Evolutionary conservation across 345 rosid genomes (phyloP), one percentile per base, ranked within the genome.

Genomic region (Brassica carinata): DNA sequence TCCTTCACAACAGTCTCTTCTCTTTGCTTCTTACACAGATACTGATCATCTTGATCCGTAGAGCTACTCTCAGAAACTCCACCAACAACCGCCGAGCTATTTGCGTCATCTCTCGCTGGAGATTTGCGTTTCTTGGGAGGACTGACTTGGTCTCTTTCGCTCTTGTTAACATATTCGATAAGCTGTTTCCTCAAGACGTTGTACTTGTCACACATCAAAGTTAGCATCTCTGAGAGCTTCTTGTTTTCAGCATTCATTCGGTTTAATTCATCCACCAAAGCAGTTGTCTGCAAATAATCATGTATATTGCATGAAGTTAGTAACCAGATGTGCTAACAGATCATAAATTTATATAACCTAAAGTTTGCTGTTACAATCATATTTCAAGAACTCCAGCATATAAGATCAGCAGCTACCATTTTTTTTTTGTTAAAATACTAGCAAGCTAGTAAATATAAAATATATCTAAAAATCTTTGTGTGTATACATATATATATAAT

Each of bases 61-160:
- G 98, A 92, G 83, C 98, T 93, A 83, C 92, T 90, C 82, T 96
- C 98, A 0, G 98, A 91, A 3, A 87, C 84, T 51, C 96, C 91
- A 33, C 82, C 85, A 38, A 78, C 64, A 33, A 77, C 13, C 7
- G 65, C 84, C 5, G 77, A 75, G 5, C 72, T 43, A 48, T 23
- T 7, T 30, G 74, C 66, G 31, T 85, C 85, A 31, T 82, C 84
- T 77, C 86, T 85, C 57, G 85, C 82, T 17, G 90, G 94, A 7
- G 90, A 85, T 66, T 90, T 96, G 19, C 99, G 89, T 77, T 93
- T 96, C 89, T 82, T 96, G 9, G 94, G 87, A 23, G 88, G 85
- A 73, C 87, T 83, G 9, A 5, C 64, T 33, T 72, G 78, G 23
- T 88, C 89, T 62, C 86, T 87, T 27, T 85, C 66, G 79, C 73